A percentile compares a stretch with the other conserved stretches of the same genome.
These are phyloP conservation scores for Mycena epipterygia DNA, from an alignment of 768 basidiomycete species.

Conservation along the genomic window DNA sequence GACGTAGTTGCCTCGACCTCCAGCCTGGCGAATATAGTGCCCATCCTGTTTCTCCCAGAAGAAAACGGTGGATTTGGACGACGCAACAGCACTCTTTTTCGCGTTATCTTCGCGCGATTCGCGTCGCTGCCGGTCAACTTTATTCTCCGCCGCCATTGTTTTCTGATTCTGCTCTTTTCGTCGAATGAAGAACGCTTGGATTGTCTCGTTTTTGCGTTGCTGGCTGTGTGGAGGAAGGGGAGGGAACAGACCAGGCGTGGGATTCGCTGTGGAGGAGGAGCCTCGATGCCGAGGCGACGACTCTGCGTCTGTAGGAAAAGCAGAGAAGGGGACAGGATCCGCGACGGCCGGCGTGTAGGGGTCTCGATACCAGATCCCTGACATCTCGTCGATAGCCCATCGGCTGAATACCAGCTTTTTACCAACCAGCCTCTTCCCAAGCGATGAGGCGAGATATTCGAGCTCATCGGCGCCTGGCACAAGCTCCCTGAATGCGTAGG, in stretches of 20 bases:
- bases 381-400: not conserved
- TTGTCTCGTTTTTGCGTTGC: not conserved
- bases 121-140: not conserved
- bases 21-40: not conserved
- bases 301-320: not conserved
- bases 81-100: not conserved
- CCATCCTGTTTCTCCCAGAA: constrained; percentile 1
- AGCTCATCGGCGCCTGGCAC: not conserved
- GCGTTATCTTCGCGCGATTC: not conserved
- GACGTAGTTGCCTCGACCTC: not conserved
- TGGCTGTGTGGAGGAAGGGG: not conserved
- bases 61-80: not conserved
- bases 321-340: not conserved
- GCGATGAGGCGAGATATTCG: not conserved
- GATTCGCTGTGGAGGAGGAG: not conserved
- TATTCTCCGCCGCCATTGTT: not conserved
- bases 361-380: not conserved
- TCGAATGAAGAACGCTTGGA: not conserved
- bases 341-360: not conserved
- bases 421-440: too few species aligned
- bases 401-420: not conserved
- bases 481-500: not conserved
- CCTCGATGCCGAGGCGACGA: not conserved
- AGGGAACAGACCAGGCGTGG: not conserved
- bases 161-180: not conserved